Conservation (phyloP, 2,329 filamentous ascomycete species). For the Ceratocystis destructans region DNA sequence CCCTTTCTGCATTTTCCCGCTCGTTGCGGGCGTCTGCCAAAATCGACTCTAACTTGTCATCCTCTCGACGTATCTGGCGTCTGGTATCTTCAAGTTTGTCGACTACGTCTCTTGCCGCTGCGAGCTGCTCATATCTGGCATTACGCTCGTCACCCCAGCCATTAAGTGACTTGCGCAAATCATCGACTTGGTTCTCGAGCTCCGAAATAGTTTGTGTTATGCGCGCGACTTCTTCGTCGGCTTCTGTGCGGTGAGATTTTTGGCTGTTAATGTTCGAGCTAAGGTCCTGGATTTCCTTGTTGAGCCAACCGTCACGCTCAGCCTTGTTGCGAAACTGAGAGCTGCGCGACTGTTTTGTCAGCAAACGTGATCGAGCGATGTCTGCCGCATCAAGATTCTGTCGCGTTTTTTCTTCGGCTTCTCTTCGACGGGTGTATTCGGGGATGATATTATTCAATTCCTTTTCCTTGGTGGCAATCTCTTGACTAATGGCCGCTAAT, state of each 20-base stretch:
- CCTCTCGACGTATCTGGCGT: slow-evolving; percentile 76
- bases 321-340: slow-evolving; percentile 77
- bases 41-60: slow-evolving; percentile 70
- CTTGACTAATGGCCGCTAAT: slow-evolving; percentile 54
- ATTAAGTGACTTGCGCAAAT: slow-evolving; percentile 58
- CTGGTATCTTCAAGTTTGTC: slow-evolving; percentile 75
- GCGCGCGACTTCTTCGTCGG: slow-evolving; percentile 64
- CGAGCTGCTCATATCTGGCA: slow-evolving; percentile 57
- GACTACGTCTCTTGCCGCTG: slow-evolving; percentile 61
- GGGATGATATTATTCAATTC: slow-evolving; percentile 67
- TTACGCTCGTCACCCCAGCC: slow-evolving; percentile 65
- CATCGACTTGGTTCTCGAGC: slow-evolving; percentile 58
- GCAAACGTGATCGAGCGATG: slow-evolving; percentile 60
- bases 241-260: slow-evolving; percentile 72
- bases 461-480: slow-evolving; percentile 61
- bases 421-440: slow-evolving; percentile 57
- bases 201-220: slow-evolving; percentile 57
- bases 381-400: slow-evolving; percentile 64
- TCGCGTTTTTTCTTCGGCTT: slow-evolving; percentile 57
- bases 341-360: slow-evolving; percentile 82
- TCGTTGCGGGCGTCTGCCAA: slow-evolving; percentile 64
- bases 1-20: slow-evolving; percentile 61
- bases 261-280: slow-evolving; percentile 63
- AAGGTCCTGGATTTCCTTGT: slow-evolving; percentile 66
- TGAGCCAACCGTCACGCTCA: slow-evolving; percentile 74